These are phyloP conservation scores for Populus euphratica DNA, from an alignment of 345 rosid genomes.

Conservation along the genomic window DNA sequence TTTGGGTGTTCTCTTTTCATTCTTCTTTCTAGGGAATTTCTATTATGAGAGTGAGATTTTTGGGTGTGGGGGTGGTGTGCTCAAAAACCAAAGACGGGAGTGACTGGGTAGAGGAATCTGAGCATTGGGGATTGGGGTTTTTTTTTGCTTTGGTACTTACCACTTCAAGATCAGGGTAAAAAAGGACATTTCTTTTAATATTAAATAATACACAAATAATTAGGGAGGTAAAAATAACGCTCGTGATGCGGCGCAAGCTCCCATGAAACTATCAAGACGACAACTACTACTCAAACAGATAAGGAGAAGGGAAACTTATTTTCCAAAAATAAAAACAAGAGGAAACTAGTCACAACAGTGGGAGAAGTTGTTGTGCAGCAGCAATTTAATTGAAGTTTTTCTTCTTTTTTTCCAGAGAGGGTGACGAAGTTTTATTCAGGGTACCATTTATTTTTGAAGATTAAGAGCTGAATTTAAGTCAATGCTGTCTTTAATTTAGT, in stretches of 20 bases:
- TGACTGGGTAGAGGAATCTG: slow-evolving; percentile 41
- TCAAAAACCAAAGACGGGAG: slow-evolving; percentile 22
- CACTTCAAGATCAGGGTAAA: slow-evolving; percentile 36
- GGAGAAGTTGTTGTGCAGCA: no score
- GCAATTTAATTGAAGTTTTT: no score
- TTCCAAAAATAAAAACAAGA: no score
- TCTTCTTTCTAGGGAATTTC: not conserved
- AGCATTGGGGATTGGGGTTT: slow-evolving; percentile 35
- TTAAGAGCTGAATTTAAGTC: not conserved
- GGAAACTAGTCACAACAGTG: not conserved
- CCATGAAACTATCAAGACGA: slow-evolving; percentile 32
- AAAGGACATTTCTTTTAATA: not conserved
- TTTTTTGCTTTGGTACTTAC: slow-evolving; percentile 25
- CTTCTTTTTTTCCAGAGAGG: not conserved
- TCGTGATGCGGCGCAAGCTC: slow-evolving; percentile 52
- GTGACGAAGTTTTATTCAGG: not conserved
- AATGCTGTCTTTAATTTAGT: not conserved
- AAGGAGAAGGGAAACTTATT: slow-evolving; percentile 20
- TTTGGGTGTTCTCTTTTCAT: slow-evolving; percentile 58
- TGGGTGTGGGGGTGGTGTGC: slow-evolving; percentile 1
- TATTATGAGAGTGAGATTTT: slow-evolving; percentile 4
- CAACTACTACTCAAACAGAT: slow-evolving; percentile 39
- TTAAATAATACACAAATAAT: not conserved
- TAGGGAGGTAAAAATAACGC: slow-evolving; percentile 15
- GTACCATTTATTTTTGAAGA: not conserved